These are phyloP conservation scores for Huntiella moniliformis DNA, from an alignment of 2,329 filamentous ascomycete genomes.

Conservation along the genomic window DNA sequence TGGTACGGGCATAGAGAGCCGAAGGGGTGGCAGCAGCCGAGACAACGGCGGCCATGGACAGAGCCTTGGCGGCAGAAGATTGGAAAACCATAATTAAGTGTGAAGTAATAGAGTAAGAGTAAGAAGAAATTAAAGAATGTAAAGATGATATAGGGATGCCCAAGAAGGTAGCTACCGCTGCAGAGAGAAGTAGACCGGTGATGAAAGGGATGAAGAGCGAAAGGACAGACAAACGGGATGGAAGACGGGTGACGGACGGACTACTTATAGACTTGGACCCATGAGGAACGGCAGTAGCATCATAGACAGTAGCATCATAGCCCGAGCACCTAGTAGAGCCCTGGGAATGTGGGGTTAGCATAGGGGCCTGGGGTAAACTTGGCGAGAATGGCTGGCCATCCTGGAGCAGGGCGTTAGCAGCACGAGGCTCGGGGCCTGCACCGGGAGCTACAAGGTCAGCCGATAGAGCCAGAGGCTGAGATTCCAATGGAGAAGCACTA, in stretches of 20 bases:
- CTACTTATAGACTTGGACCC: conserved; percentile 2
- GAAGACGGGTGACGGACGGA: background rate
- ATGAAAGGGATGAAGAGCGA: background rate
- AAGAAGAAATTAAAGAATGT: background rate
- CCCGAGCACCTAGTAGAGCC: no score
- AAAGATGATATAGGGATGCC: background rate
- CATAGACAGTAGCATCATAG: no score
- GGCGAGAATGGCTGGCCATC: background rate
- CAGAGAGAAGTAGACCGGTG: background rate
- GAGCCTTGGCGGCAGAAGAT: conserved; percentile 1
- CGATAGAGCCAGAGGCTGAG: no score
- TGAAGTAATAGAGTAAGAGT: background rate
- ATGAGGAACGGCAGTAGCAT: no score
- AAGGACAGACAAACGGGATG: background rate
- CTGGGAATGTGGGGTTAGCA: background rate
- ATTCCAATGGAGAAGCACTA: no score
- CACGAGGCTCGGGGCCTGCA: no score
- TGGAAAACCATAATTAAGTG: conserved; percentile 7
- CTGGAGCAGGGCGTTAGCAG: no score
- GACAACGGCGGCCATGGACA: conserved; percentile 5
- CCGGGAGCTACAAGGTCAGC: no score
- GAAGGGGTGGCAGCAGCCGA: conserved; percentile 2
- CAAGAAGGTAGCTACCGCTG: background rate
- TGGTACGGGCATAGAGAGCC: background rate
- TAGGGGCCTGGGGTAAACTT: background rate